Conservation (phyloP, 2,329 filamentous ascomycete species). For the Pseudogymnoascus sp. region DNA sequence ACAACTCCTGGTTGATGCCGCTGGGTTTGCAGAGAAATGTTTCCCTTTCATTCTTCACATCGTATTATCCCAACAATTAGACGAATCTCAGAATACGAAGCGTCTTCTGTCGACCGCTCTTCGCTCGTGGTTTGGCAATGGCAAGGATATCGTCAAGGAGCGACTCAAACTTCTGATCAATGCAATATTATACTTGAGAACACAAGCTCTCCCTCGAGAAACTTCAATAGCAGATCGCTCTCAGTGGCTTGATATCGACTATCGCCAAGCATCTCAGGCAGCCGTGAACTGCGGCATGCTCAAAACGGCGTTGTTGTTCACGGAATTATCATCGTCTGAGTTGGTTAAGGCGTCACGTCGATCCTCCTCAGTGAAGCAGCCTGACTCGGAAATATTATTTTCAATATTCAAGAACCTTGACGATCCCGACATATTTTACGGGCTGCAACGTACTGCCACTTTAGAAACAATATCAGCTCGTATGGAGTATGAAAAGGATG, state of each 20-base stretch:
- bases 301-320: slow-evolving; percentile 77
- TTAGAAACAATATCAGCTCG: slow-evolving; percentile 71
- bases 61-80: slow-evolving; percentile 62
- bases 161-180: slow-evolving; percentile 71
- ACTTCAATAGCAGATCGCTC: slow-evolving; percentile 70
- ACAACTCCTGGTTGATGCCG: slow-evolving; percentile 58
- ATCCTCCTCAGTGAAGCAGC: slow-evolving; percentile 50
- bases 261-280: slow-evolving; percentile 60
- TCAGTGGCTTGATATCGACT: slow-evolving; percentile 82
- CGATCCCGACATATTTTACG: slow-evolving; percentile 95
- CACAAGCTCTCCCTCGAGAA: slow-evolving; percentile 69
- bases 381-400: slow-evolving; percentile 63
- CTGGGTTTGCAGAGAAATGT: slow-evolving; percentile 63
- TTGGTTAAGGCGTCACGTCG: slow-evolving; percentile 54
- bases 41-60: slow-evolving; percentile 85
- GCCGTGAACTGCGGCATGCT: slow-evolving; percentile 77
- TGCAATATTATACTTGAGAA: slow-evolving; percentile 79
- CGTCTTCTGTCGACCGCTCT: slow-evolving; percentile 59
- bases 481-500: slow-evolving; percentile 84
- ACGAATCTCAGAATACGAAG: slow-evolving; percentile 53
- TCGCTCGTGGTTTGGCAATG: slow-evolving; percentile 54
- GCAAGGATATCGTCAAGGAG: slow-evolving; percentile 42
- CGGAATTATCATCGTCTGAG: slow-evolving; percentile 63
- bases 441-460: slow-evolving; percentile 70
- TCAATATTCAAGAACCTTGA: slow-evolving; percentile 87